These are phyloP conservation scores for Starmerella bacillaris DNA, from an alignment of 805 yeast species.

Conservation along the genomic window DNA sequence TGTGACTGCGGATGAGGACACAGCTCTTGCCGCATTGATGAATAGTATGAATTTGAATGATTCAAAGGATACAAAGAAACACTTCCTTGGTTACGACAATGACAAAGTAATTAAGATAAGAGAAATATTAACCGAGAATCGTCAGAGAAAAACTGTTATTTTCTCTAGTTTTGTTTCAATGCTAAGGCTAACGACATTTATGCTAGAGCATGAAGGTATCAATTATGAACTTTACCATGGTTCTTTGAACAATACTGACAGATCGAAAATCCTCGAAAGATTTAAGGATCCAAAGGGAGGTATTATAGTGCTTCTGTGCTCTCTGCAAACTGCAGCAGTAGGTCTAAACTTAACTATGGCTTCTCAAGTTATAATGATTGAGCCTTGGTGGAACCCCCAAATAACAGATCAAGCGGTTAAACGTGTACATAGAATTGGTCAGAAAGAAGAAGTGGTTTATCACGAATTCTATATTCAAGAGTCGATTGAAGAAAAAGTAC, in stretches of 20 bases:
- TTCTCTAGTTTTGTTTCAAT: conserved; percentile 30
- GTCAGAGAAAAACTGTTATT: conserved; percentile 28
- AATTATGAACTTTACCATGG: conserved; percentile 26
- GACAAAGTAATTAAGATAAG: conserved; percentile 24
- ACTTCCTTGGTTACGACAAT: conserved; percentile 6
- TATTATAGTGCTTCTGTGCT: conserved; percentile 26
- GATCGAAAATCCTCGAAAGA: conserved; percentile 20
- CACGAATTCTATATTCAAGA: conserved; percentile 26
- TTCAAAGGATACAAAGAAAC: conserved; percentile 1
- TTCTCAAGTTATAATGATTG: conserved; percentile 27
- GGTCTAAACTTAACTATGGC: conserved; percentile 31
- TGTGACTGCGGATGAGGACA: conserved; percentile 12
- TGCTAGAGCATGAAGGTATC: conserved; percentile 21
- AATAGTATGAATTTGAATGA: conserved; percentile 14
- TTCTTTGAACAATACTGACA: conserved; percentile 18
- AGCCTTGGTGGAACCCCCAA: conserved; percentile 39
- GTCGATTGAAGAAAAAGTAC: conserved; percentile 28
- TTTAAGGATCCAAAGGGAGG: conserved; percentile 19
- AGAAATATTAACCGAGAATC: conserved; percentile 22
- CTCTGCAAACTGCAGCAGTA: conserved; percentile 29
- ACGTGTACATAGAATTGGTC: conserved; percentile 34
- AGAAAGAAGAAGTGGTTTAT: conserved; percentile 28
- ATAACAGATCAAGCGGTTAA: conserved; percentile 35
- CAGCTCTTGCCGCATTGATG: conserved; percentile 19
- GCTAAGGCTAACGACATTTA: conserved; percentile 21